A percentile compares a stretch with the other conserved stretches of the same genome.
phyloP scores from a whole-genome alignment of 169 alveolate species.

The Plasmodium chabaudi region DNA sequence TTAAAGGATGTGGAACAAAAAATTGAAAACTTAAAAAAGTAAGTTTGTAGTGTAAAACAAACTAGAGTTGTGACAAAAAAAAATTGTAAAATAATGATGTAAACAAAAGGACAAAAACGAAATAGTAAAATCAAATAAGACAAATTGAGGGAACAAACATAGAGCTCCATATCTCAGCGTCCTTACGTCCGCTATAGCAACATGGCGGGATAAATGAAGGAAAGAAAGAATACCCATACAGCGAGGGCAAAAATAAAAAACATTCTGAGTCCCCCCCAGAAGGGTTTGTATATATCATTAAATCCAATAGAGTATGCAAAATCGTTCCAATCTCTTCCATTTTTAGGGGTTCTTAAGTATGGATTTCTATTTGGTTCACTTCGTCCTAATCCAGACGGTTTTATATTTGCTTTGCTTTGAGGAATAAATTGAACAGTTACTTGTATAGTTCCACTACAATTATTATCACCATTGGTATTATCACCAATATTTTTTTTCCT shows the following conservation, averaged over 20 bases:
- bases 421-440: slow-evolving; percentile 92
- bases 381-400: slow-evolving; percentile 92
- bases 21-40: too few relatives aligned
- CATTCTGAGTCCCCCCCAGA: slow-evolving; percentile 81
- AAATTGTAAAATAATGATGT: too few relatives aligned
- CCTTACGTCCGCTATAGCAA: neutral
- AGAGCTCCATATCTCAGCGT: too few relatives aligned
- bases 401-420: slow-evolving; percentile 92
- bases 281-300: slow-evolving; percentile 81
- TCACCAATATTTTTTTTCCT: slow-evolving; percentile 81
- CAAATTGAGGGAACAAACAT: too few relatives aligned
- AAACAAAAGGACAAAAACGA: too few relatives aligned
- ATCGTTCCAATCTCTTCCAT: slow-evolving; percentile 94
- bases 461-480: slow-evolving; percentile 15
- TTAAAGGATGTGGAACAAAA: too few relatives aligned
- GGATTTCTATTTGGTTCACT: slow-evolving; percentile 93
- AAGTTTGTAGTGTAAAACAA: too few relatives aligned
- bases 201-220: slow-evolving; percentile 71
- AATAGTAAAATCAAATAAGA: too few relatives aligned
- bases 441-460: slow-evolving; percentile 88
- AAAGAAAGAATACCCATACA: slow-evolving; percentile 49
- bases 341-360: slow-evolving; percentile 89
- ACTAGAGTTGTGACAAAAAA: too few relatives aligned
- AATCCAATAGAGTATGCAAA: slow-evolving; percentile 85
- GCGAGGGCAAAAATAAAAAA: slow-evolving; percentile 31